Evolutionary conservation across 148 eudicot genomes (phyloP).

Genomic region (Amaranthus hypochondriacus): DNA sequence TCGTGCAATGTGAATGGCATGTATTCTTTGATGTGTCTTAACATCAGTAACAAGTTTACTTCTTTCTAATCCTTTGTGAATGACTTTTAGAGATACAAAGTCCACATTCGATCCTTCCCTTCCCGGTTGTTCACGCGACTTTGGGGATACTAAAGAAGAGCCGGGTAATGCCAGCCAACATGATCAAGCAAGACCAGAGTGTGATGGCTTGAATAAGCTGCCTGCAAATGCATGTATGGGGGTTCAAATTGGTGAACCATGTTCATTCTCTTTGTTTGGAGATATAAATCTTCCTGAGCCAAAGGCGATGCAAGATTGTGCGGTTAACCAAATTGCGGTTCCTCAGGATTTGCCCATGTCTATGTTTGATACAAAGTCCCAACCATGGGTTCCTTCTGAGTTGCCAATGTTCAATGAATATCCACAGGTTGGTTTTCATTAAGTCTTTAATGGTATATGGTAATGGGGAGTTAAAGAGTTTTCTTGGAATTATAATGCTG

Average conservation of each 20-base stretch:
- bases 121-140: conserved; percentile 40
- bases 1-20: too few relatives aligned
- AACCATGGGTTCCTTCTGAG: conserved; percentile 53
- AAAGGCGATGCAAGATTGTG: conserved; percentile 35
- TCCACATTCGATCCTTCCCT: conserved; percentile 49
- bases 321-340: conserved; percentile 41
- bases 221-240: conserved; percentile 44
- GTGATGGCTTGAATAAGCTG: conserved; percentile 42
- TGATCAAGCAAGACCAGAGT: conserved; percentile 42
- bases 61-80: not conserved
- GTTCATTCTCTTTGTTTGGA: conserved; percentile 45
- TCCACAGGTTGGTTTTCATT: conserved; percentile 49
- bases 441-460: conserved; percentile 1
- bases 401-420: conserved; percentile 49
- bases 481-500: not conserved
- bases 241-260: conserved; percentile 64
- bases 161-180: conserved; percentile 41
- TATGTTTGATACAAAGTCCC: conserved; percentile 43
- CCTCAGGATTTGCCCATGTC: conserved; percentile 59
- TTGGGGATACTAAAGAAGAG: conserved; percentile 33
- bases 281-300: conserved; percentile 43
- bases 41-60: not conserved
- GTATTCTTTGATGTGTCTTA: not conserved
- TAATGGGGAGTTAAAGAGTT: conserved; percentile 8
- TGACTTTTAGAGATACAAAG: conserved; percentile 52